phyloP scores from a whole-genome alignment of 345 rosid genomes.

The Hibiscus trionum region DNA sequence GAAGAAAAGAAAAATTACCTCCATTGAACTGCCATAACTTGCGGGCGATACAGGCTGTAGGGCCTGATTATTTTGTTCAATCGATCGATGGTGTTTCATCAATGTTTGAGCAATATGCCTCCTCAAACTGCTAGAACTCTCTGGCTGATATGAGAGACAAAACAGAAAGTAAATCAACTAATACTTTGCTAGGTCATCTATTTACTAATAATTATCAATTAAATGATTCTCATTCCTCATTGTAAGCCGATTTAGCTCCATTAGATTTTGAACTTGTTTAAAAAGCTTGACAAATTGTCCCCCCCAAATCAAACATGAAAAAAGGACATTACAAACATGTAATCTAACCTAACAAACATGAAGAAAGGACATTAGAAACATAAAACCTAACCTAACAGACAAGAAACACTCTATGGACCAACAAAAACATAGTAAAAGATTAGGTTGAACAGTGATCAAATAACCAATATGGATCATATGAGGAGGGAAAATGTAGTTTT shows the following conservation, averaged over 20 bases:
- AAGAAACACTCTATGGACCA: neutral
- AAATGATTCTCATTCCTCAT: neutral
- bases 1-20: slow-evolving; percentile 35
- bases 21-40: slow-evolving; percentile 88
- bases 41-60: slow-evolving; percentile 82
- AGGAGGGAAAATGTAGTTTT: neutral
- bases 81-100: slow-evolving; percentile 67
- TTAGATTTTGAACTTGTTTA: no score
- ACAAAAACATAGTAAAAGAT: neutral
- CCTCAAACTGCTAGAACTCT: slow-evolving; percentile 77
- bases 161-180: slow-evolving; percentile 2
- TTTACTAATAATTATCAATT: neutral
- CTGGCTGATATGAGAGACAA: slow-evolving; percentile 55
- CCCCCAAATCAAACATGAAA: no score
- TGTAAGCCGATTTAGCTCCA: neutral
- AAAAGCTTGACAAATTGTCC: no score
- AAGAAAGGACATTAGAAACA: neutral
- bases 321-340: no score
- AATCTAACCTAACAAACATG: neutral
- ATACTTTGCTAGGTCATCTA: neutral
- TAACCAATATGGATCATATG: neutral
- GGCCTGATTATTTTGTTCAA: slow-evolving; percentile 58
- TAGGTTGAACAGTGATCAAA: neutral
- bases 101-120: slow-evolving; percentile 78
- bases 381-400: neutral